Percentiles rank a stretch among this genome's conserved stretches.
Evolutionary conservation across 768 basidiomycete genomes (phyloP).

Genomic region (Suillus occidentalis): DNA sequence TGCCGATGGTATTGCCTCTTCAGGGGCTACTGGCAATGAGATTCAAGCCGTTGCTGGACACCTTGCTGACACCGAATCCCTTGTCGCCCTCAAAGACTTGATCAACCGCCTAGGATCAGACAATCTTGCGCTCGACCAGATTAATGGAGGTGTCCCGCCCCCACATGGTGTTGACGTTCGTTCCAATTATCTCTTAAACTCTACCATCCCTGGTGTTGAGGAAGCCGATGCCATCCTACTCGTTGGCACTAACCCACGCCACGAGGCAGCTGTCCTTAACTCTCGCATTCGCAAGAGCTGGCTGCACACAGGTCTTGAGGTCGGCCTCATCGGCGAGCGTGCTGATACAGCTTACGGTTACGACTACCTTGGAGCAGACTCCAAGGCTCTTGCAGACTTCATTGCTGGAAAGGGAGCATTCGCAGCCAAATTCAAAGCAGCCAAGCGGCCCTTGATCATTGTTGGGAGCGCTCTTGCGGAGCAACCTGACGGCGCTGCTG

Average conservation of each 20-base stretch:
- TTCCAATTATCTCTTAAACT: constrained; percentile 96
- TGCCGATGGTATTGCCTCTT: constrained; percentile 70
- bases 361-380: constrained; percentile 80
- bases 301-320: constrained; percentile 82
- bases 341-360: constrained; percentile 93
- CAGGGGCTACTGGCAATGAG: constrained; percentile 86
- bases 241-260: constrained; percentile 94
- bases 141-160: constrained; percentile 65
- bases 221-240: constrained; percentile 90
- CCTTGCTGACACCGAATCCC: constrained; percentile 90
- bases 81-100: constrained; percentile 92
- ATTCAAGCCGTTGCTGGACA: constrained; percentile 94
- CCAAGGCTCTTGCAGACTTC: constrained; percentile 76
- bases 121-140: constrained; percentile 82
- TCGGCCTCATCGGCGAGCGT: constrained; percentile 88
- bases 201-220: constrained; percentile 87
- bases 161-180: constrained; percentile 86
- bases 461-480: constrained; percentile 87
- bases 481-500: constrained; percentile 78
- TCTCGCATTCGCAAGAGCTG: constrained; percentile 95
- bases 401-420: constrained; percentile 77
- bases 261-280: constrained; percentile 96
- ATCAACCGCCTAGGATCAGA: constrained; percentile 93
- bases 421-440: constrained; percentile 81
- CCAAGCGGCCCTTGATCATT: constrained; percentile 90